These are phyloP conservation scores for Rhodotorula taiwanensis DNA, from an alignment of 768 basidiomycete genomes.

Conservation along the genomic window DNA sequence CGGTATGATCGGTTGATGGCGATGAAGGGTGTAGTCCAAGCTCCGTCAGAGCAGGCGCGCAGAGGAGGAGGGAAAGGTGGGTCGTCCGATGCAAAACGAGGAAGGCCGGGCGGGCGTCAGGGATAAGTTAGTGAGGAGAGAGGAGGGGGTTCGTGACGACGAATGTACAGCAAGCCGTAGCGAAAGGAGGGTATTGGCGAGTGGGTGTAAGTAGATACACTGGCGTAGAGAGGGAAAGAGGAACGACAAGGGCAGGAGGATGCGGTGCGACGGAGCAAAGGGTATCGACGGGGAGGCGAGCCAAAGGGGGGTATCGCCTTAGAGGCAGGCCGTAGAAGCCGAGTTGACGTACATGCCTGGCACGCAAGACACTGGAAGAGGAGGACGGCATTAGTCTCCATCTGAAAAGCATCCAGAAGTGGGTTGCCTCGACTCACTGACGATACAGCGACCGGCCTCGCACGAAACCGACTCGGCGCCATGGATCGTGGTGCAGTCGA, in stretches of 20 bases:
- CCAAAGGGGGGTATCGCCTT: background rate
- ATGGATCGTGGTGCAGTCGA: constrained; percentile 64
- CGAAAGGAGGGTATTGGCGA: too few relatives aligned
- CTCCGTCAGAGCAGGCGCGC: constrained; percentile 14
- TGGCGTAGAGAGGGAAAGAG: too few relatives aligned
- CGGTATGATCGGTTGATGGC: too few relatives aligned
- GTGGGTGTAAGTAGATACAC: too few relatives aligned
- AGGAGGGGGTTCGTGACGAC: too few relatives aligned
- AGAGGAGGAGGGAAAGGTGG: background rate
- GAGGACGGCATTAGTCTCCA: background rate
- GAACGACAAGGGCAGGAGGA: too few relatives aligned
- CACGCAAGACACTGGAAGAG: constrained; percentile 19
- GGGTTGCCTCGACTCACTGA: constrained; percentile 30
- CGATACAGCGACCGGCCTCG: constrained; percentile 46
- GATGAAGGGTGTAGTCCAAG: background rate
- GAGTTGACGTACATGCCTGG: constrained; percentile 19
- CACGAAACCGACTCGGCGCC: constrained; percentile 69
- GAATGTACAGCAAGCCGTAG: background rate
- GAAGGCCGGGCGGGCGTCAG: background rate
- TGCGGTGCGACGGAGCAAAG: too few relatives aligned
- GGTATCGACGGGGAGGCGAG: too few relatives aligned
- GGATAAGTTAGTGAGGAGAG: constrained; percentile 11
- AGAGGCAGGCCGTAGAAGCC: constrained; percentile 26
- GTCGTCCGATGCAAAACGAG: background rate
- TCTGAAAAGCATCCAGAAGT: background rate